Percentiles rank a stretch among this genome's conserved stretches.
Evolutionary conservation across 1,139 yeast species (phyloP).

Genomic region (Scheffersomyces insectosa): DNA sequence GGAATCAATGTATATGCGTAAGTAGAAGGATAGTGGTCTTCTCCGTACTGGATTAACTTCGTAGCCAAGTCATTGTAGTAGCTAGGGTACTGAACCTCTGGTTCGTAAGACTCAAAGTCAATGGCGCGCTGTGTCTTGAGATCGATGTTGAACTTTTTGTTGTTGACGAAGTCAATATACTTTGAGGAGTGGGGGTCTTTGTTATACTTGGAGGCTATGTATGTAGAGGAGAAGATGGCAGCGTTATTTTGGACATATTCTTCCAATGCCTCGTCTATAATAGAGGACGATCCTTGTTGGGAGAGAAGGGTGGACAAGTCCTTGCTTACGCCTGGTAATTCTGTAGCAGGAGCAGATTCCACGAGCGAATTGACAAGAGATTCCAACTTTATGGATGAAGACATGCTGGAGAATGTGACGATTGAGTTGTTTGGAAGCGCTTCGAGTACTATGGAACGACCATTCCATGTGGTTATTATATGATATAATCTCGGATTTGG

Average conservation of each 20-base stretch:
- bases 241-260: constrained; percentile 29
- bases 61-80: constrained; percentile 31
- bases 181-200: constrained; percentile 35
- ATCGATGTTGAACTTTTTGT: constrained; percentile 63
- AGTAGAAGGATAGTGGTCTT: constrained; percentile 54
- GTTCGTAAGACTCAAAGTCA: constrained; percentile 48
- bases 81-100: constrained; percentile 25
- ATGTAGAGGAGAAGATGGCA: constrained; percentile 29
- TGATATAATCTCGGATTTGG: no score
- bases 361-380: constrained; percentile 36
- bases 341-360: constrained; percentile 44
- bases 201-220: constrained; percentile 37
- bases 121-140: constrained; percentile 45
- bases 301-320: constrained; percentile 26
- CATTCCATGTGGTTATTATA: no score
- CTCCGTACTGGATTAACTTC: constrained; percentile 40
- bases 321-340: constrained; percentile 30
- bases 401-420: neutral
- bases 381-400: constrained; percentile 18
- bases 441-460: no score
- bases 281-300: constrained; percentile 11
- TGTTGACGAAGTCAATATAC: constrained; percentile 40
- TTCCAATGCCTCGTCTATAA: constrained; percentile 32
- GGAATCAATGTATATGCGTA: constrained; percentile 50
- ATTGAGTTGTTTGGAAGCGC: no score